phyloP scores from a whole-genome alignment of 345 rosid genomes.

The Eucalyptus lansdowneana region DNA sequence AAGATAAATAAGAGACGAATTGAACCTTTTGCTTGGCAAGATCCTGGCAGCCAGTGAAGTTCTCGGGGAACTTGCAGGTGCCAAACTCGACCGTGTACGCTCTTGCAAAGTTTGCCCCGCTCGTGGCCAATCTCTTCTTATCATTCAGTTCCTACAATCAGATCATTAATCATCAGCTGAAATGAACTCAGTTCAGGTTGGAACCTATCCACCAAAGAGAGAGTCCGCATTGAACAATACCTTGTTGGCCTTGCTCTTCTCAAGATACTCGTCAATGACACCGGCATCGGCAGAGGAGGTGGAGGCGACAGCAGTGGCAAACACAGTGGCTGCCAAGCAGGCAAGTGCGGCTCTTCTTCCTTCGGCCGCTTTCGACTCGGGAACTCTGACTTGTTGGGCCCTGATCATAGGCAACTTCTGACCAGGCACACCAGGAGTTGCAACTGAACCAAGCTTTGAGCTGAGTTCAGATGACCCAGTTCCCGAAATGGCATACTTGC shows the following conservation, averaged over 20 bases:
- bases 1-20: not conserved
- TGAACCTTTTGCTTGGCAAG: slow-evolving; percentile 95
- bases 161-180: not conserved
- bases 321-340: slow-evolving; percentile 59
- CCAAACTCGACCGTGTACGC: slow-evolving; percentile 94
- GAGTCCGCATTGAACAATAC: slow-evolving; percentile 7
- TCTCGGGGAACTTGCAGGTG: slow-evolving; percentile 93
- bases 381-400: slow-evolving; percentile 32
- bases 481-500: slow-evolving; percentile 60
- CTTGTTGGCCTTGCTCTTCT: slow-evolving; percentile 94
- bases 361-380: slow-evolving; percentile 10
- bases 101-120: slow-evolving; percentile 94
- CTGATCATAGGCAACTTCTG: slow-evolving; percentile 53
- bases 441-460: slow-evolving; percentile 39
- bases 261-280: slow-evolving; percentile 87
- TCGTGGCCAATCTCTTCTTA: slow-evolving; percentile 92
- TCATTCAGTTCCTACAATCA: slow-evolving; percentile 74
- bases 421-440: slow-evolving; percentile 14
- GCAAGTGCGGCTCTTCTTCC: slow-evolving; percentile 75
- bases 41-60: slow-evolving; percentile 98
- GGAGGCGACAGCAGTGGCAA: slow-evolving; percentile 46
- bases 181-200: not conserved
- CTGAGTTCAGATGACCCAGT: slow-evolving; percentile 49
- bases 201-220: not conserved
- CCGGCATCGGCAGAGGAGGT: slow-evolving; percentile 75